Percentiles rank a stretch among this genome's conserved stretches.
Evolutionary conservation across 371 early-diverging fungal genomes (phyloP).

Genomic region (Choanephora cucurbitarum): DNA sequence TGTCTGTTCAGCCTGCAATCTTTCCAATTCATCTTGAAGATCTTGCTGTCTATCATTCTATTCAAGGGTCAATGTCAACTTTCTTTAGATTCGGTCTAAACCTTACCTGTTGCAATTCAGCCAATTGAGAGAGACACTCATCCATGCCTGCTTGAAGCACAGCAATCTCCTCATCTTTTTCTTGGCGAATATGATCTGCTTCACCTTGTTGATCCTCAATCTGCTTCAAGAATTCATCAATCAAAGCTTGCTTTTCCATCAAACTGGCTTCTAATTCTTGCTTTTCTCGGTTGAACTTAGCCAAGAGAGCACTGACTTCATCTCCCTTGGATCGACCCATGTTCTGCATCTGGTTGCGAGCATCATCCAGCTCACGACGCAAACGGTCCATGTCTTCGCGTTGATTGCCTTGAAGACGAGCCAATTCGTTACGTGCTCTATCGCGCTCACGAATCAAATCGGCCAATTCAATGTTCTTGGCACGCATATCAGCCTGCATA

Average conservation of each 20-base stretch:
- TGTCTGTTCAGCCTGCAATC: slow-evolving; percentile 66
- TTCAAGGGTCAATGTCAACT: not conserved
- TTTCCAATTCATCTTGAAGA: slow-evolving; percentile 68
- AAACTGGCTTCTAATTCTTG: slow-evolving; percentile 72
- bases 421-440: slow-evolving; percentile 73
- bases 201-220: slow-evolving; percentile 73
- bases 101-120: slow-evolving; percentile 74
- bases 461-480: slow-evolving; percentile 80
- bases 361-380: slow-evolving; percentile 76
- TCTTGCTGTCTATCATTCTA: slow-evolving; percentile 55
- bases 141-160: slow-evolving; percentile 94
- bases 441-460: slow-evolving; percentile 86
- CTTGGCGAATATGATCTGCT: slow-evolving; percentile 62
- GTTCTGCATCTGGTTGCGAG: slow-evolving; percentile 76
- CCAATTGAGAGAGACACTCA: slow-evolving; percentile 87
- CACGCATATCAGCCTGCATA: slow-evolving; percentile 76
- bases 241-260: slow-evolving; percentile 44
- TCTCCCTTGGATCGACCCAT: slow-evolving; percentile 75
- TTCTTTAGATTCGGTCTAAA: slow-evolving; percentile 8
- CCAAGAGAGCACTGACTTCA: slow-evolving; percentile 79
- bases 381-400: slow-evolving; percentile 81
- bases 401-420: slow-evolving; percentile 63
- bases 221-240: slow-evolving; percentile 68
- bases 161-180: slow-evolving; percentile 89
- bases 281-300: slow-evolving; percentile 81